Percentiles rank a stretch among this genome's conserved stretches.
Evolutionary conservation across 2,329 filamentous ascomycete species (phyloP).

Genomic region (Hypoxylon sp.): DNA sequence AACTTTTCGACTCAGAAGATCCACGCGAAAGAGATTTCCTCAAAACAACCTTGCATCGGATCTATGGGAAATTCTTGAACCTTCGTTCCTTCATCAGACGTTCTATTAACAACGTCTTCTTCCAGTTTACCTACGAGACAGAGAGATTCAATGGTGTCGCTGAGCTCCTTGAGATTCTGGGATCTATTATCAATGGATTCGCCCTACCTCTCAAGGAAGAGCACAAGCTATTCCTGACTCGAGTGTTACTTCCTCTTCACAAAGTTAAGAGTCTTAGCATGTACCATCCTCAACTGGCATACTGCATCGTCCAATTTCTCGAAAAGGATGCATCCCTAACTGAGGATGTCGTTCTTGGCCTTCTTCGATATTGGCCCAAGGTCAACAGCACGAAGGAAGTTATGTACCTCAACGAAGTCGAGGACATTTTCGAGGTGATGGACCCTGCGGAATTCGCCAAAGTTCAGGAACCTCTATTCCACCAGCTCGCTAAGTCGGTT

Average conservation of each 20-base stretch:
- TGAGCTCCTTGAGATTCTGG: conserved; percentile 94
- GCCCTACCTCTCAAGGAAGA: conserved; percentile 97
- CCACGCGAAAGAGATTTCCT: conserved; percentile 96
- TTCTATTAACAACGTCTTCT: conserved; percentile 99
- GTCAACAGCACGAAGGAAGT: conserved; percentile 99
- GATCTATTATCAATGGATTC: conserved; percentile 99
- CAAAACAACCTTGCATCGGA: conserved; percentile 97
- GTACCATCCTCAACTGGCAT: conserved; percentile 98
- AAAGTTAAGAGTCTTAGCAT: conserved; percentile 99
- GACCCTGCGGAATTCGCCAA: conserved; percentile 98
- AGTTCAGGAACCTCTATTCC: conserved; percentile 97
- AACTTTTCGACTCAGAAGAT: conserved; percentile 98
- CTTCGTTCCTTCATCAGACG: conserved; percentile 95
- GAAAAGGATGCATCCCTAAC: conserved; percentile 98
- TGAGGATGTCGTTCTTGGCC: conserved; percentile 95
- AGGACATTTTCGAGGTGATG: conserved; percentile 99
- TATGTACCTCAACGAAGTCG: conserved; percentile 99
- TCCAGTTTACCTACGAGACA: conserved; percentile 99
- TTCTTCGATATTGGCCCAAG: conserved; percentile 98
- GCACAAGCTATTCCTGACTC: conserved; percentile 96
- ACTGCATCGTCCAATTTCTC: conserved; percentile 98
- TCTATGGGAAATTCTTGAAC: conserved; percentile 99
- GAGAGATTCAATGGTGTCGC: conserved; percentile 99
- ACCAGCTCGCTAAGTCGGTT: conserved; percentile 97
- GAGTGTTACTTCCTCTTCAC: conserved; percentile 92